These are phyloP conservation scores for Phytophthora boehmeriae DNA, from an alignment of 352 stramenopile species.

Conservation along the genomic window DNA sequence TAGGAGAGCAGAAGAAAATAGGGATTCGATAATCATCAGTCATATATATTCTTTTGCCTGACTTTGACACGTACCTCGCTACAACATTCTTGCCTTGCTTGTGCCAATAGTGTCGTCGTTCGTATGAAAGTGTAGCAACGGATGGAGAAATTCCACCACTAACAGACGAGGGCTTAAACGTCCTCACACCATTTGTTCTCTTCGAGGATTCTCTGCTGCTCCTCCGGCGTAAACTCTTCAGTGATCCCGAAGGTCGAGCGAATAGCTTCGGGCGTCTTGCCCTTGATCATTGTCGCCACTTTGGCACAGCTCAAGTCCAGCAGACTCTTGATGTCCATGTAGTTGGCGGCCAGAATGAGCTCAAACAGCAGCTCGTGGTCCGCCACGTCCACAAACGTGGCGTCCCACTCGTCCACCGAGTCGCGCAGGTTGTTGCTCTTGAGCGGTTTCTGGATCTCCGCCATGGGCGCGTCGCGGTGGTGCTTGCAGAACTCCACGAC, in stretches of 20 bases:
- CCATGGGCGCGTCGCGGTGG: slow-evolving; percentile 59
- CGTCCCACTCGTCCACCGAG: slow-evolving; percentile 57
- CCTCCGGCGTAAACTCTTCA: slow-evolving; percentile 65
- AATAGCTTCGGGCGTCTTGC: slow-evolving; percentile 69
- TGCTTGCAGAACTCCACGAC: slow-evolving; percentile 66
- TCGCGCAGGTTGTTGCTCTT: slow-evolving; percentile 56
- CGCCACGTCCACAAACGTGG: slow-evolving; percentile 54
- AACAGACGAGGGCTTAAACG: slow-evolving; percentile 15
- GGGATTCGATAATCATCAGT: too few species aligned
- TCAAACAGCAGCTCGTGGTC: slow-evolving; percentile 70
- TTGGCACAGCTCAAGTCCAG: slow-evolving; percentile 65
- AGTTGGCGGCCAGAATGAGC: slow-evolving; percentile 70
- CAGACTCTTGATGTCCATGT: slow-evolving; percentile 75
- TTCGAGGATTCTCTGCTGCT: slow-evolving; percentile 64
- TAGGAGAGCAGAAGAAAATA: too few species aligned
- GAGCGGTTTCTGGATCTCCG: slow-evolving; percentile 68
- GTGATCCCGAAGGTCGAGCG: slow-evolving; percentile 66
- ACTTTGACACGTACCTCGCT: too few species aligned
- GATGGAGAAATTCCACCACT: too few species aligned
- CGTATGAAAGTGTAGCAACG: too few species aligned
- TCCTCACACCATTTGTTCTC: slow-evolving; percentile 81
- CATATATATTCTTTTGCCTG: too few species aligned
- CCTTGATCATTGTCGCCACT: slow-evolving; percentile 65
- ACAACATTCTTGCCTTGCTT: too few species aligned
- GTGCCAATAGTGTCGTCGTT: too few species aligned